Evolutionary conservation across 169 alveolate genomes (phyloP).

Genomic region (Plasmodium inui): DNA sequence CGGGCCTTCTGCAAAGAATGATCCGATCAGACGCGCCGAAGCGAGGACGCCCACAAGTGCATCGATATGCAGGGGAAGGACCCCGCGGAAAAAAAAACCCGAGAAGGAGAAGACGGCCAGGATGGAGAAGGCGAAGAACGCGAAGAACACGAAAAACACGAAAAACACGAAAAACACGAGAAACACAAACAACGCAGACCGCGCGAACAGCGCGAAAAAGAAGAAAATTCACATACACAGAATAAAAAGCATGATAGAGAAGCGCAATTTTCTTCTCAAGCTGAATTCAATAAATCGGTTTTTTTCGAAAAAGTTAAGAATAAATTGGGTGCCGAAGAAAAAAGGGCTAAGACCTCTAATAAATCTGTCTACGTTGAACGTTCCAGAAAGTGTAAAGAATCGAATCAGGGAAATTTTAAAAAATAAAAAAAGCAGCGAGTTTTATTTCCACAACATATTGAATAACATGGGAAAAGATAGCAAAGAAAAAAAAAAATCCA

Average conservation of each 20-base stretch:
- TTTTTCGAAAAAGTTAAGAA: constrained; percentile 61
- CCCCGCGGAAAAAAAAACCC: background rate
- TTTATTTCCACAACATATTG: constrained; percentile 55
- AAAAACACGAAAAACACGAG: no score
- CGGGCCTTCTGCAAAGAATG: background rate
- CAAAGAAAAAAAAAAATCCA: constrained; percentile 15
- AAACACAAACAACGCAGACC: no score
- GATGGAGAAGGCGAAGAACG: no score
- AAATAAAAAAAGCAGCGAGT: constrained; percentile 69
- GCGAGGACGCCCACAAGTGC: background rate
- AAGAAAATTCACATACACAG: constrained; percentile 21
- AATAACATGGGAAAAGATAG: constrained; percentile 58
- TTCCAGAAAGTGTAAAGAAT: constrained; percentile 53
- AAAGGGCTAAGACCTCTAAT: constrained; percentile 70
- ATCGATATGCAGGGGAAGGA: background rate
- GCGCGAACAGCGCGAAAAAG: background rate
- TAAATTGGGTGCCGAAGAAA: constrained; percentile 75
- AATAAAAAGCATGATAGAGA: constrained; percentile 59
- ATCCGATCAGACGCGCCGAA: background rate
- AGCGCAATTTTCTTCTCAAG: constrained; percentile 38
- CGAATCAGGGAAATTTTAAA: constrained; percentile 37
- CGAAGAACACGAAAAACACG: no score
- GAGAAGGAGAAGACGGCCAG: background rate
- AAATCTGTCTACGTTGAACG: constrained; percentile 55
- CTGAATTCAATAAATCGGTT: constrained; percentile 34